Base-by-base conservation (phyloP, 345 rosid genomes). In the Gossypium turneri region DNA sequence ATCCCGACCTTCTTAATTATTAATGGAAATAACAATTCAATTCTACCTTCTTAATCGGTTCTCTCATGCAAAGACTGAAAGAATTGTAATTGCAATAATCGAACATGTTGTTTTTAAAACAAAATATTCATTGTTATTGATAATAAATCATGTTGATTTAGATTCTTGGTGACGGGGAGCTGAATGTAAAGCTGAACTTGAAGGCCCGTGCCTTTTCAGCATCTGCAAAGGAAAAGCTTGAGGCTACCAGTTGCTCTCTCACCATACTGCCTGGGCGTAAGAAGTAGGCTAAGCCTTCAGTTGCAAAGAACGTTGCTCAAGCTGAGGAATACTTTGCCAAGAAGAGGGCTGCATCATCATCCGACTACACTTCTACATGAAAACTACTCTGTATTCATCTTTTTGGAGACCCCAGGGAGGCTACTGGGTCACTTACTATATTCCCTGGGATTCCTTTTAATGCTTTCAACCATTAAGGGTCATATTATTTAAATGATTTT, bases 261-360 rank as follows among this genome's bases (percentile, higher is more conserved):
- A 87, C 91, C 1, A 86, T 92, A 56, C 74, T 94, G 73, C 94
- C 97, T 1, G 97, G 97, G 62, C 86, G 92, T 44, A 94, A 90
- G 92, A 94, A 91, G 82, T 92, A 97, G 97, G 88, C 92, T 5
- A 91, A 91, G 77, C 95, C 96, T 58, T 86, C 98, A 2, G 97
- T 92, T 63, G 87, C 88, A 1, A 94, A 91, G 89, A 91, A 94
- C 78, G 82, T 86, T 9, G 92, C 98, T 4, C 79, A 98, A 65
- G 97, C 98, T 8, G 94, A 91, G 17, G 94, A 89, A 73, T 95
- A 91, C 86, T 95, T 91, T 45, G 96, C 98, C 47, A 91, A 88
- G 89, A 92, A 92, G 83, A 88, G 83, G 81, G 97, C 98, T 41
- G 90, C 88, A 0, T 82, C 86, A 17, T 82, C 87, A 45, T 82